Conservation (phyloP, 306 rosid genomes). For the Crataegus laevigata region DNA sequence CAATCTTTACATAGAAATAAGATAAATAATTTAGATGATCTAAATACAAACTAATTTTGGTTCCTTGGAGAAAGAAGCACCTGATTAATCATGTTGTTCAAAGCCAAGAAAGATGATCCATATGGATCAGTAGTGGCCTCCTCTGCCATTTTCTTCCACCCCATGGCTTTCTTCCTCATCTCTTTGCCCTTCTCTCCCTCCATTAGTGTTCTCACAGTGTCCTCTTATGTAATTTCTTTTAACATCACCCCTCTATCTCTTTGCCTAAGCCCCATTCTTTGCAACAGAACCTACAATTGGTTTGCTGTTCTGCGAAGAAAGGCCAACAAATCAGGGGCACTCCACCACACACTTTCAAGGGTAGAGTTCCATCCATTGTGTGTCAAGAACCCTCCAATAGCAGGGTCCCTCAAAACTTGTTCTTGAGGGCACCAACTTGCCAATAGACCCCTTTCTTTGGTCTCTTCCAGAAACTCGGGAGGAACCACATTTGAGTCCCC, state of each 20-base stretch:
- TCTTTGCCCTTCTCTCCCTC: conserved; percentile 38
- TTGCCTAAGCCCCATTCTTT: conserved; percentile 60
- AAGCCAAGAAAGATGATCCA: conserved; percentile 41
- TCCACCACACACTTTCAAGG: conserved; percentile 48
- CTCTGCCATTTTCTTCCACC: conserved; percentile 41
- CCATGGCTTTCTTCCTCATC: conserved; percentile 35
- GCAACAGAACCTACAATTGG: conserved; percentile 45
- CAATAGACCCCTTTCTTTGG: conserved; percentile 27
- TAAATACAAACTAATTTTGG: neutral
- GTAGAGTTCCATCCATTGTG: conserved; percentile 81
- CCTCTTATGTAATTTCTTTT: conserved; percentile 30
- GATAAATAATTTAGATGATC: too few species aligned
- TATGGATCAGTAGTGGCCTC: conserved; percentile 1
- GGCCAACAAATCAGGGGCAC: conserved; percentile 80
- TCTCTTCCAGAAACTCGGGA: conserved; percentile 24
- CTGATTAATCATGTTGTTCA: conserved; percentile 16
- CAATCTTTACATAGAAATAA: too few species aligned
- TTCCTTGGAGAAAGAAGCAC: conserved; percentile 11
- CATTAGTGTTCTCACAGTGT: conserved; percentile 50
- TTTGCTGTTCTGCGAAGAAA: conserved; percentile 64
- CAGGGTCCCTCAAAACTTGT: conserved; percentile 40
- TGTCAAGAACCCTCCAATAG: conserved; percentile 59
- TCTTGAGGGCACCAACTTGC: conserved; percentile 66
- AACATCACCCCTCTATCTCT: conserved; percentile 48
- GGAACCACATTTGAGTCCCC: conserved; percentile 21